Evolutionary conservation across 176 grass and related monocot genomes (phyloP).

Genomic region (Miscanthus lutarioriparius): DNA sequence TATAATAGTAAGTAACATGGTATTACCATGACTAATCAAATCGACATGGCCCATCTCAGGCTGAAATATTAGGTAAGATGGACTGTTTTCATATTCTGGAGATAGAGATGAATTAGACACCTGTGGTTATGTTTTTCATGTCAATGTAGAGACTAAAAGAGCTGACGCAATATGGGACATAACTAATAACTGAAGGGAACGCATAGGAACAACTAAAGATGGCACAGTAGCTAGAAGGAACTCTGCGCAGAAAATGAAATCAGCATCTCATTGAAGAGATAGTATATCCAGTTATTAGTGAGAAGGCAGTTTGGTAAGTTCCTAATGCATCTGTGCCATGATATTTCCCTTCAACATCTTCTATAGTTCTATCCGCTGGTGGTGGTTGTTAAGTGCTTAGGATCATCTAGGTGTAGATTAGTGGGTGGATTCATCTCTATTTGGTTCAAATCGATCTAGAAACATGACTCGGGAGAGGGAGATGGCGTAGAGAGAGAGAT

Average conservation of each 20-base stretch:
- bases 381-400: no score
- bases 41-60: not conserved
- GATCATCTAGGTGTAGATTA: no score
- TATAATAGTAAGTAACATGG: not conserved
- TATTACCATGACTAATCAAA: not conserved
- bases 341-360: not conserved
- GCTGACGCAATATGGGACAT: not conserved
- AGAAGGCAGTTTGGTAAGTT: not conserved
- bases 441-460: no score
- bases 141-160: slow-evolving; percentile 10
- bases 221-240: not conserved
- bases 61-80: not conserved
- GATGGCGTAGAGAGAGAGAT: no score
- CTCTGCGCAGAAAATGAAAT: not conserved
- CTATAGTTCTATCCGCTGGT: not conserved
- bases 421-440: no score
- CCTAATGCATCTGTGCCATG: not conserved
- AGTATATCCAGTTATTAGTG: slow-evolving; percentile 2
- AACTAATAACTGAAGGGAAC: not conserved
- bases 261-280: not conserved
- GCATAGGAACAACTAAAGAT: not conserved
- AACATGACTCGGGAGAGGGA: no score
- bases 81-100: not conserved
- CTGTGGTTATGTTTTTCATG: not conserved
- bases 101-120: not conserved